Conservation (phyloP, 2,329 filamentous ascomycete genomes). For the Thielaviopsis populi region DNA sequence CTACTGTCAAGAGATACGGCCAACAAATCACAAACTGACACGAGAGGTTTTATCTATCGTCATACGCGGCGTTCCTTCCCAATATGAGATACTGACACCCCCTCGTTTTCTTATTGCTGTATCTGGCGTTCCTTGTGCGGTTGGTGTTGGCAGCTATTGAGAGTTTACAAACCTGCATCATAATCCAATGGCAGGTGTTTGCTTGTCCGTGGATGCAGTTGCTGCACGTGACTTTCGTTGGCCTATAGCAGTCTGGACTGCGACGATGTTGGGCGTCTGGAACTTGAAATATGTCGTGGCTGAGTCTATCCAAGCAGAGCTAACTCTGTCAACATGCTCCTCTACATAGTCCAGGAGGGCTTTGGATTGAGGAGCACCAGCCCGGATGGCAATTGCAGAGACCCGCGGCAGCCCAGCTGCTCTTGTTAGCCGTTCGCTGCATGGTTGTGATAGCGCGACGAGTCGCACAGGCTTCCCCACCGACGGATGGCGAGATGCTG, state of each 20-base stretch:
- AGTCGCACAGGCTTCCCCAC: conserved; percentile 35
- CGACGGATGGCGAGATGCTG: conserved; percentile 32
- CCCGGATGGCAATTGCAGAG: conserved; percentile 46
- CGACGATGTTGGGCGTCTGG: conserved; percentile 24
- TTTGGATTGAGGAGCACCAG: conserved; percentile 40
- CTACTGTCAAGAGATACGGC: not conserved
- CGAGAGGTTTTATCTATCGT: not conserved
- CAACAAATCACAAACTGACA: not conserved
- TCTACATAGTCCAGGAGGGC: conserved; percentile 42
- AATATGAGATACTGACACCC: not conserved
- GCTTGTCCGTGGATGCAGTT: not conserved
- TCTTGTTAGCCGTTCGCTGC: conserved; percentile 41
- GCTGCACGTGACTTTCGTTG: conserved; percentile 20
- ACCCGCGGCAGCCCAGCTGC: conserved; percentile 47
- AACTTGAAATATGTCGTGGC: conserved; percentile 20
- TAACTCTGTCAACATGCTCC: conserved; percentile 35
- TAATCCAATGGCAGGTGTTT: not conserved
- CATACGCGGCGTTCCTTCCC: not conserved
- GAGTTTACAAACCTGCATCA: not conserved
- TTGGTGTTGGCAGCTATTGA: not conserved
- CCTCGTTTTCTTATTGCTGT: not conserved
- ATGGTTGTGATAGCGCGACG: conserved; percentile 46
- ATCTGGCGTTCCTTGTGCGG: not conserved
- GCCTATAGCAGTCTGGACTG: conserved; percentile 26
- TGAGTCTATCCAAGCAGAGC: conserved; percentile 37